Conservation (phyloP, 352 stramenopile species). For the Phytophthora sp. region DNA sequence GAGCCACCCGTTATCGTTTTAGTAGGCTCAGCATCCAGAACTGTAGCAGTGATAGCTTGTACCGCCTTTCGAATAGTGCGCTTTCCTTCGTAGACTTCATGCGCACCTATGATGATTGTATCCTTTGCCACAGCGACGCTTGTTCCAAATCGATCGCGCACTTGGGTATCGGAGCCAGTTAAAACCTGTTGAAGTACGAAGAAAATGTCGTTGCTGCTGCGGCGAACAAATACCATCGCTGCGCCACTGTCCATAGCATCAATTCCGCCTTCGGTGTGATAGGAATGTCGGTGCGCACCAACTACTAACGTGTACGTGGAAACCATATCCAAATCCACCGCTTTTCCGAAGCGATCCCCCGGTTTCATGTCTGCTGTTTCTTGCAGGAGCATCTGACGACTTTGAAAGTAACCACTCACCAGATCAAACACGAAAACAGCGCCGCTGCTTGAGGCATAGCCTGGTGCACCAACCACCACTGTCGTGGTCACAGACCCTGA, state of each 20-base stretch:
- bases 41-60: slow-evolving; percentile 58
- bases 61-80: slow-evolving; percentile 80
- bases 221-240: slow-evolving; percentile 59
- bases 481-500: slow-evolving; percentile 52
- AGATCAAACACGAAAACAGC: slow-evolving; percentile 84
- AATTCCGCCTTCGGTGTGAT: slow-evolving; percentile 27
- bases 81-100: slow-evolving; percentile 56
- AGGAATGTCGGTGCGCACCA: slow-evolving; percentile 54
- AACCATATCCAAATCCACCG: slow-evolving; percentile 75
- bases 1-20: slow-evolving; percentile 38
- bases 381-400: slow-evolving; percentile 67
- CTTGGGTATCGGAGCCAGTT: slow-evolving; percentile 64
- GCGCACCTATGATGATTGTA: slow-evolving; percentile 71
- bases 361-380: slow-evolving; percentile 45
- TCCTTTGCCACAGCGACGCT: slow-evolving; percentile 75
- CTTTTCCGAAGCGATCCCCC: slow-evolving; percentile 73
- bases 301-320: slow-evolving; percentile 76
- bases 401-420: slow-evolving; percentile 61
- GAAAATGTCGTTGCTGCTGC: slow-evolving; percentile 59
- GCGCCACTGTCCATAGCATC: slow-evolving; percentile 49
- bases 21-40: slow-evolving; percentile 14
- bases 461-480: slow-evolving; percentile 72
- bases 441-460: slow-evolving; percentile 54
- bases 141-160: slow-evolving; percentile 74
- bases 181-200: slow-evolving; percentile 79